Evolutionary conservation across 2,329 filamentous ascomycete genomes (phyloP), one percentile per base, ranked within the genome.

Genomic region (Ophiostoma perfectum): DNA sequence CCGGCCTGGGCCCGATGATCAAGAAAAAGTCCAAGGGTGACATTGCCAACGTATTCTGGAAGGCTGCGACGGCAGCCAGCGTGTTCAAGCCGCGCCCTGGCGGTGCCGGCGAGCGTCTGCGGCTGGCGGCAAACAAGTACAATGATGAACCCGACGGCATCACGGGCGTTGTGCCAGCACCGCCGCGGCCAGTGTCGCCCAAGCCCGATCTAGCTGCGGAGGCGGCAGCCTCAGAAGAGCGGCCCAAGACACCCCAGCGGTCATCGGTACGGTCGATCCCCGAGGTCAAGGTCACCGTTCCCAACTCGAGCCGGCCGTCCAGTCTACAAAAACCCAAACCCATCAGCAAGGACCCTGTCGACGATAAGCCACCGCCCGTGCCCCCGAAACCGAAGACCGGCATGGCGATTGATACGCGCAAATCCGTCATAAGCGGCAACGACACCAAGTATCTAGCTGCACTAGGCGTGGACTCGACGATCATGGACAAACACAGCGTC

Each of bases 1-100:
- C 92, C 18, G 93, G 92, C 0, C 83, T 96, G 6, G 92, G 92
- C 0, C 92, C 93, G 1, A 97, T 97, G 93, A 90, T 97, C 74
- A 94, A 92, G 78, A 87, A 89, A 71, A 86, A 85, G 70, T 89
- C 88, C 1, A 88, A 85, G 71, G 84, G 82, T n/a, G 89, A 95
- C 68, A 83, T 95, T 73, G 91, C 91, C 27, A 89, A 86, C 47
- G 84, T 86, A 5, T 86, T 97, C 70, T 90, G 91, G 79, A 96
- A 92, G 77, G 92, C 92, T 38, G 92, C 92, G 0, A 87, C 84
- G 68, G 87, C 90, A 38, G 89, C 88, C 11, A 84, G 77, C 49
- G 84, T 84, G 0, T 98, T 98, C 80, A 96, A 94, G 75, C 94
- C 94, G 27, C 87, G 94, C 69, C 88, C 89, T 45, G 94, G 94